These are phyloP conservation scores for Microascus cirrosus DNA, from an alignment of 2,329 filamentous ascomycete genomes.

Conservation along the genomic window DNA sequence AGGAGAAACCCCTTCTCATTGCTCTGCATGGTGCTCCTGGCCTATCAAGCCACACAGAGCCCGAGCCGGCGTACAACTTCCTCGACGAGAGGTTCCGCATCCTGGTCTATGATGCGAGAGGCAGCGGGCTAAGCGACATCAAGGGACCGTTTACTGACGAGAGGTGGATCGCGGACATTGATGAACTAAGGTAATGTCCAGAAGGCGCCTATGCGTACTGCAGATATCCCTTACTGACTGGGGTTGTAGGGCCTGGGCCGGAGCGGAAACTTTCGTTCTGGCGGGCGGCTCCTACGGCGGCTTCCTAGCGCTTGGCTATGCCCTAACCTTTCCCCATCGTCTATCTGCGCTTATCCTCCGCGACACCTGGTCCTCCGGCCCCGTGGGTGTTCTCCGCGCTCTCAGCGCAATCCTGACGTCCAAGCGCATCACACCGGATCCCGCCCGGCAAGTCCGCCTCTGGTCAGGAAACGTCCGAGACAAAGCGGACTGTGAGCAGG, in stretches of 20 bases:
- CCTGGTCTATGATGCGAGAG: conserved; percentile 13
- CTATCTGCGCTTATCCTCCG: conserved; percentile 12
- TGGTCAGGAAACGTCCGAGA: conserved; percentile 10
- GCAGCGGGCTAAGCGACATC: conserved; percentile 13
- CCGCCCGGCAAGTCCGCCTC: conserved; percentile 9
- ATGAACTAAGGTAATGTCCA: conserved; percentile 15
- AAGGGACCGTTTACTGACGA: conserved; percentile 13
- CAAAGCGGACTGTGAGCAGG: conserved; percentile 10
- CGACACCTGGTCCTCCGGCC: conserved; percentile 12
- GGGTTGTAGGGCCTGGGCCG: conserved; percentile 10
- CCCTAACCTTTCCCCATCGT: conserved; percentile 9
- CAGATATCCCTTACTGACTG: not conserved
- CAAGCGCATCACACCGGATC: conserved; percentile 8
- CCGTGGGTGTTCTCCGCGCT: conserved; percentile 6
- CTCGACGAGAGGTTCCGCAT: conserved; percentile 10
- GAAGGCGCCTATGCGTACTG: too few species aligned
- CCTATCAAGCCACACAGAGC: conserved; percentile 11
- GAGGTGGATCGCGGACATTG: conserved; percentile 13
- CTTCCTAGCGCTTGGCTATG: conserved; percentile 11
- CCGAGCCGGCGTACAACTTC: conserved; percentile 10
- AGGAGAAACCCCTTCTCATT: conserved; percentile 11
- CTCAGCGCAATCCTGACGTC: conserved; percentile 8
- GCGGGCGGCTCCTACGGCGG: conserved; percentile 14
- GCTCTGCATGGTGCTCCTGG: conserved; percentile 13
- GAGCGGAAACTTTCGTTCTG: conserved; percentile 10